Evolutionary conservation across 306 rosid species (phyloP).

Genomic region (Citrullus colocynthis): DNA sequence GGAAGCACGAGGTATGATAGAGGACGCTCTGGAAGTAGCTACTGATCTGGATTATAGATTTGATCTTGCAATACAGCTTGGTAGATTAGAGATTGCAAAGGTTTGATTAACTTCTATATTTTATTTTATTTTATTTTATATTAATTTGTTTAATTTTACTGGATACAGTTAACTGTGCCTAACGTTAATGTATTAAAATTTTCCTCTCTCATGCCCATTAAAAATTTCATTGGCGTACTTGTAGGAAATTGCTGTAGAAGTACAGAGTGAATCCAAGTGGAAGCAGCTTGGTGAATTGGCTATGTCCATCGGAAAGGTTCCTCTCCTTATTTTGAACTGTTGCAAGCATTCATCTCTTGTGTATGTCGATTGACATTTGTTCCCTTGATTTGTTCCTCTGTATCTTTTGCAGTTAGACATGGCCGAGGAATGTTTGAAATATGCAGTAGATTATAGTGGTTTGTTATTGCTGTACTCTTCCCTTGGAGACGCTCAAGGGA

Average conservation of each 20-base stretch:
- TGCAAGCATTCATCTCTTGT: not conserved
- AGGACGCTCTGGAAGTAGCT: constrained; percentile 96
- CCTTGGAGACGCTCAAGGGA: constrained; percentile 89
- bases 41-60: constrained; percentile 93
- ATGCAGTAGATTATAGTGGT: constrained; percentile 93
- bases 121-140: too few species aligned
- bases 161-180: not conserved
- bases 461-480: constrained; percentile 94
- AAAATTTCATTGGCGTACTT: constrained; percentile 10
- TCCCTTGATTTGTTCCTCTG: constrained; percentile 4
- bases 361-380: not conserved
- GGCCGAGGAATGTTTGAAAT: constrained; percentile 92
- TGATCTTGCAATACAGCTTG: constrained; percentile 92
- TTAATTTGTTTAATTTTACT: not conserved
- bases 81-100: constrained; percentile 90
- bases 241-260: constrained; percentile 78
- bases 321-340: not conserved
- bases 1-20: constrained; percentile 98
- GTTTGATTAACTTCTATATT: constrained; percentile 24
- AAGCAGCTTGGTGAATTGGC: constrained; percentile 98
- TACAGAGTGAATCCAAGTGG: constrained; percentile 92
- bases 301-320: constrained; percentile 88
- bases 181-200: not conserved
- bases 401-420: constrained; percentile 66
- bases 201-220: not conserved